Percentiles rank a stretch among this genome's conserved stretches.
Conservation (phyloP, 805 yeast species). For the Hanseniaspora lachancei region DNA sequence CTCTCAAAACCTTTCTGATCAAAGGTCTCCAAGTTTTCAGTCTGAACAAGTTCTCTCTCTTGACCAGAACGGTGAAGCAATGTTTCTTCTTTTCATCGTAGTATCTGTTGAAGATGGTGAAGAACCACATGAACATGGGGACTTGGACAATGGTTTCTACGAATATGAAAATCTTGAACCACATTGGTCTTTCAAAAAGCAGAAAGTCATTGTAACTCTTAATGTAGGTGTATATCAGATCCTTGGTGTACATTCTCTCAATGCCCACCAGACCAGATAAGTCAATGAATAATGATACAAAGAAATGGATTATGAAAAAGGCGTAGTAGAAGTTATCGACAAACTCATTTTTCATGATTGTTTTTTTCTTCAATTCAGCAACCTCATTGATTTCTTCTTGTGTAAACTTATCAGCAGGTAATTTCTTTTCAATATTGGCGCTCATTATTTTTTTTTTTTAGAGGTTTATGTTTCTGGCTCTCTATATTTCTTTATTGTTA, state of each 20-base stretch:
- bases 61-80: constrained; percentile 8
- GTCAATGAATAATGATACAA: constrained; percentile 65
- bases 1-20: constrained; percentile 29
- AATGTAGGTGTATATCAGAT: constrained; percentile 47
- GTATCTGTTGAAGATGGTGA: constrained; percentile 12
- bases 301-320: constrained; percentile 54
- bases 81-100: constrained; percentile 10
- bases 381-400: constrained; percentile 9
- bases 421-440: neutral
- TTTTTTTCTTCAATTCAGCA: neutral
- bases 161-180: constrained; percentile 62
- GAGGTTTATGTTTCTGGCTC: neutral
- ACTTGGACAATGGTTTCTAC: constrained; percentile 64
- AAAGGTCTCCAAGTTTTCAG: constrained; percentile 8
- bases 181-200: constrained; percentile 43
- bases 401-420: constrained; percentile 1
- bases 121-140: constrained; percentile 52
- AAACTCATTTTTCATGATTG: constrained; percentile 11
- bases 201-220: constrained; percentile 58
- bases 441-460: neutral
- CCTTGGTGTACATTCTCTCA: constrained; percentile 35
- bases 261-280: constrained; percentile 55
- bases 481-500: no score
- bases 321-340: constrained; percentile 35
- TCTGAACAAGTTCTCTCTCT: constrained; percentile 11